Evolutionary conservation across 495 filamentous ascomycete genomes (phyloP).

Genomic region (Daldinia concentrica): DNA sequence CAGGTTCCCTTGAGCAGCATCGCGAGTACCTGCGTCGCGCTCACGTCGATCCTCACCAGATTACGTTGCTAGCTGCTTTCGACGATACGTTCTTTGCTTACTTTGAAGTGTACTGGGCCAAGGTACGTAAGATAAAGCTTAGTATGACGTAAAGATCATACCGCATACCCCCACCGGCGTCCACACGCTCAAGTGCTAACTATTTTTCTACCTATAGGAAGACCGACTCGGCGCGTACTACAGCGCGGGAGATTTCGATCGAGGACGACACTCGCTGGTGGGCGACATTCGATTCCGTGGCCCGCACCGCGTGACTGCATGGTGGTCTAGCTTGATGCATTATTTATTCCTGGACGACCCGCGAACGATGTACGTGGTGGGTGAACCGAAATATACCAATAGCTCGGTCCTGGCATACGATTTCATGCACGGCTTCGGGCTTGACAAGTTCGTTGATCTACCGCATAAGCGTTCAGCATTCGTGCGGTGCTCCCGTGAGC

Average conservation of each 20-base stretch:
- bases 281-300: constrained; percentile 71
- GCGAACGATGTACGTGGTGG: constrained; percentile 68
- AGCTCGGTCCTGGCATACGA: constrained; percentile 71
- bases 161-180: neutral
- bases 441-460: constrained; percentile 73
- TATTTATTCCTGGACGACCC: constrained; percentile 76
- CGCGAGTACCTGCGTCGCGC: constrained; percentile 66
- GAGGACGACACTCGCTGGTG: constrained; percentile 73
- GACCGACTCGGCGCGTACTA: constrained; percentile 74
- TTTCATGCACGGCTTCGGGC: constrained; percentile 68
- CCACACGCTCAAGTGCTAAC: neutral
- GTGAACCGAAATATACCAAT: constrained; percentile 71
- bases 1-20: constrained; percentile 70
- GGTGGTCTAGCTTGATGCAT: constrained; percentile 75
- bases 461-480: constrained; percentile 73
- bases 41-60: constrained; percentile 69
- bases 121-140: constrained; percentile 54
- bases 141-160: neutral
- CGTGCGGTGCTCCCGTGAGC: constrained; percentile 66
- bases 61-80: constrained; percentile 69
- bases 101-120: constrained; percentile 77
- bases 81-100: constrained; percentile 70
- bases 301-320: constrained; percentile 71
- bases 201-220: constrained; percentile 56
- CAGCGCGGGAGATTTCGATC: constrained; percentile 68